Percentiles rank a stretch among this genome's conserved stretches.
These are phyloP conservation scores for Heliamphora exappendiculata DNA, from an alignment of 148 eudicot genomes.

Conservation along the genomic window DNA sequence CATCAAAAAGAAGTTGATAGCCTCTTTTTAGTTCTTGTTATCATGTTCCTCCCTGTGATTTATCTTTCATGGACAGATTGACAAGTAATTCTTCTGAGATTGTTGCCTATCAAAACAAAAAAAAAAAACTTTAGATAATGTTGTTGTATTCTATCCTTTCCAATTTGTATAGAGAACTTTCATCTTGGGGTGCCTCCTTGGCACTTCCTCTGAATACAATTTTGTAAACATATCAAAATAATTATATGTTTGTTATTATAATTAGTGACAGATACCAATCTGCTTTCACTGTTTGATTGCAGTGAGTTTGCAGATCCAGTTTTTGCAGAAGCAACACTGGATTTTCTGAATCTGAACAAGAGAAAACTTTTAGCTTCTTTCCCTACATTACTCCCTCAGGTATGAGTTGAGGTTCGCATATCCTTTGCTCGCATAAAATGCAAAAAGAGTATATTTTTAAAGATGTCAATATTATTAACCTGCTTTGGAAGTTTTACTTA, in stretches of 20 bases:
- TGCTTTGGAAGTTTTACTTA: not conserved
- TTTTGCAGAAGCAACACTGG: conserved; percentile 82
- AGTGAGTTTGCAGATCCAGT: conserved; percentile 95
- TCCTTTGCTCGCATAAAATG: not conserved
- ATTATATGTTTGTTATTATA: not conserved
- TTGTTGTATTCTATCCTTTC: not conserved
- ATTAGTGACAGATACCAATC: conserved; percentile 2
- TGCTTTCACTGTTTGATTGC: conserved; percentile 29
- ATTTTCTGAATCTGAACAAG: conserved; percentile 61
- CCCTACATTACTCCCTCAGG: conserved; percentile 85
- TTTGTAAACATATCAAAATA: too few relatives aligned
- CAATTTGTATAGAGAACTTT: not conserved
- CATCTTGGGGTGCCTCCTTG: not conserved
- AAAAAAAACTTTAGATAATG: not conserved
- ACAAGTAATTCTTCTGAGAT: not conserved
- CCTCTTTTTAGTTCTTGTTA: not conserved
- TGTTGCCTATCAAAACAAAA: not conserved
- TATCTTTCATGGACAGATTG: not conserved
- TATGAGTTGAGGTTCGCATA: conserved; percentile 18
- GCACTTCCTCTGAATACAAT: not conserved
- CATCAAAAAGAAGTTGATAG: not conserved
- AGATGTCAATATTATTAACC: not conserved
- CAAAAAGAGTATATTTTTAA: not conserved
- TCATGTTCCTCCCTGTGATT: not conserved
- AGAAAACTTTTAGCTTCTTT: conserved; percentile 58